Evolutionary conservation across 768 basidiomycete genomes (phyloP).

Genomic region (Porpolomopsis calyptriformis): DNA sequence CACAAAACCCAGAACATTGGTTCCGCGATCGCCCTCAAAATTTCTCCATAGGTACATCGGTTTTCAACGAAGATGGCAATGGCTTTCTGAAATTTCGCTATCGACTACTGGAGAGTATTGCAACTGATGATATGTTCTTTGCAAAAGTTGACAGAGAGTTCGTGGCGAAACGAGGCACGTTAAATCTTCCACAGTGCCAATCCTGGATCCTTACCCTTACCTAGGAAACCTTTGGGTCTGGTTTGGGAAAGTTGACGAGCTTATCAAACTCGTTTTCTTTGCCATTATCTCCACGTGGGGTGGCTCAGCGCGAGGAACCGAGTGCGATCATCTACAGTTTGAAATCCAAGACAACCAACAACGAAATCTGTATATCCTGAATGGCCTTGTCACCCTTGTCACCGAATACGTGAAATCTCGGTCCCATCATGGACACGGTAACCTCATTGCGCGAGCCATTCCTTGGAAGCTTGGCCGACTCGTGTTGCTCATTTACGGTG

Average conservation of each 20-base stretch:
- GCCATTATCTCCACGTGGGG: conserved; percentile 11
- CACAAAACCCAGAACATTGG: neutral
- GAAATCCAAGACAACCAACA: conserved; percentile 1
- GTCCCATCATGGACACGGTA: conserved; percentile 1
- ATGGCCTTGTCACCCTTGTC: conserved; percentile 8
- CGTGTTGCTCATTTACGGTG: conserved; percentile 1
- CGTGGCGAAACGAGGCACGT: neutral
- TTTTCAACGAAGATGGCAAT: conserved; percentile 2
- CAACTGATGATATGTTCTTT: neutral
- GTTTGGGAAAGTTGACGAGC: conserved; percentile 5
- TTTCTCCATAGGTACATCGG: neutral
- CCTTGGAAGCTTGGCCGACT: neutral
- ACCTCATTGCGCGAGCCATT: neutral
- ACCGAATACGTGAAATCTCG: conserved; percentile 13
- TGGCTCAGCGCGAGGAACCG: conserved; percentile 11
- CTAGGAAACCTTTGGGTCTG: neutral
- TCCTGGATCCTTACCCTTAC: neutral
- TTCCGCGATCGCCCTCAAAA: conserved; percentile 1
- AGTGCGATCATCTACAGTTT: conserved; percentile 11
- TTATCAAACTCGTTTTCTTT: conserved; percentile 9
- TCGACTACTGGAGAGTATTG: neutral
- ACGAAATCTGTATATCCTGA: conserved; percentile 11
- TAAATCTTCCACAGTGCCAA: neutral
- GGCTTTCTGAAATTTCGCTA: neutral
- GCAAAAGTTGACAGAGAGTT: neutral